A percentile compares a stretch with the other conserved stretches of the same genome.
phyloP scores from a whole-genome alignment of 2,329 filamentous ascomycete genomes.

The Verticillium nubilum region DNA sequence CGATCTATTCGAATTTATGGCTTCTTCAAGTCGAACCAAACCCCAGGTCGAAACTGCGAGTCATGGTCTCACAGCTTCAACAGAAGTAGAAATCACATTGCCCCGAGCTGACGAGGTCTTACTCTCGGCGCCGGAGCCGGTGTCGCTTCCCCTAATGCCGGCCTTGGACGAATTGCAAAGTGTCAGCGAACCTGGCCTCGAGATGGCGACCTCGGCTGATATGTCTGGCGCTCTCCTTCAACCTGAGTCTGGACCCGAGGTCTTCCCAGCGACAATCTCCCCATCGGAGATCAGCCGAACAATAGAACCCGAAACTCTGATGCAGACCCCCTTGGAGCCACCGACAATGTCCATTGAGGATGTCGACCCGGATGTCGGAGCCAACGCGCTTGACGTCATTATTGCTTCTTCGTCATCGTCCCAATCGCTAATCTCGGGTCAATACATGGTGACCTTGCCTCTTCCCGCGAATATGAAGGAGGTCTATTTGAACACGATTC shows the following conservation, averaged over 20 bases:
- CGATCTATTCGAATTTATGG: background rate
- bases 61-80: background rate
- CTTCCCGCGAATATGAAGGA: slow-evolving; percentile 47
- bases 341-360: background rate
- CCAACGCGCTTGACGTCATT: too few relatives aligned
- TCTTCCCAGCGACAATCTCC: slow-evolving; percentile 26
- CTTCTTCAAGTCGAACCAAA: background rate
- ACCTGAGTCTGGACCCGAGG: background rate
- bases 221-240: background rate
- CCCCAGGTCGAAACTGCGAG: background rate
- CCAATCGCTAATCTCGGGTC: slow-evolving; percentile 3
- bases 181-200: background rate
- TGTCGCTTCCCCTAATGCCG: background rate
- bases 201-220: background rate
- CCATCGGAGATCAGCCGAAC: slow-evolving; percentile 30
- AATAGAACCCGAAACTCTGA: slow-evolving; percentile 15
- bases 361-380: slow-evolving; percentile 2
- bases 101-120: background rate
- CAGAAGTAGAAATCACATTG: background rate
- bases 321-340: slow-evolving; percentile 3
- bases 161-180: background rate
- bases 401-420: background rate
- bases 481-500: slow-evolving; percentile 45
- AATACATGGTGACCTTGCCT: slow-evolving; percentile 51
- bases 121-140: background rate